Evolutionary conservation across 257 asterid genomes (phyloP).

Genomic region (Verbena officinalis): DNA sequence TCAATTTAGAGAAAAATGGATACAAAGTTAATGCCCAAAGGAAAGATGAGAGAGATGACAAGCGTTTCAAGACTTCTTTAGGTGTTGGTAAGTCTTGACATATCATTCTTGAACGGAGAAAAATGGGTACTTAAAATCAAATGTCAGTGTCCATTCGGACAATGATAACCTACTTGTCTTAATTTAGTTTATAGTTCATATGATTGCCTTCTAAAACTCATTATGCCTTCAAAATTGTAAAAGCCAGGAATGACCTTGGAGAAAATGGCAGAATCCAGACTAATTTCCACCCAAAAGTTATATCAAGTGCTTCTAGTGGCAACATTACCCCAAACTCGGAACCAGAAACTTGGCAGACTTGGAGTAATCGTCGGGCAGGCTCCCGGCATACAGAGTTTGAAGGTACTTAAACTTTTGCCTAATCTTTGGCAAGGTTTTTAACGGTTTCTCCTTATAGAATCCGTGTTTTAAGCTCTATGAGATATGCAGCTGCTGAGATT

Average conservation of each 20-base stretch:
- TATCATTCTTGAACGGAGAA: not conserved
- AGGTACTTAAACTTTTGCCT: slow-evolving; percentile 44
- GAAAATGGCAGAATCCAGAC: slow-evolving; percentile 34
- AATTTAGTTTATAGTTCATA: slow-evolving; percentile 15
- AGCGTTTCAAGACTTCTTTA: slow-evolving; percentile 35
- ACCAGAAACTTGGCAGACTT: slow-evolving; percentile 73
- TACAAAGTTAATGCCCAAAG: slow-evolving; percentile 39
- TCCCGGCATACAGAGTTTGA: slow-evolving; percentile 54
- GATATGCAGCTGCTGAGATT: slow-evolving; percentile 84
- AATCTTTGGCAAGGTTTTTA: slow-evolving; percentile 1
- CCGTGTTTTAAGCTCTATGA: slow-evolving; percentile 27
- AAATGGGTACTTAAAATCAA: slow-evolving; percentile 1
- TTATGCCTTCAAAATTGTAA: slow-evolving; percentile 41
- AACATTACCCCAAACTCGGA: slow-evolving; percentile 40
- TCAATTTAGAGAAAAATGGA: slow-evolving; percentile 41
- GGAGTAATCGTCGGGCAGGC: slow-evolving; percentile 68
- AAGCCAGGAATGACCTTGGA: slow-evolving; percentile 56
- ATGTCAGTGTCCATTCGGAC: slow-evolving; percentile 4
- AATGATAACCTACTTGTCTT: slow-evolving; percentile 17
- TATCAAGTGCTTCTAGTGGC: slow-evolving; percentile 33
- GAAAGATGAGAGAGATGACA: slow-evolving; percentile 33
- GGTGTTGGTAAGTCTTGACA: slow-evolving; percentile 35
- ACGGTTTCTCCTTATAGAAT: slow-evolving; percentile 15
- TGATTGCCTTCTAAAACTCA: slow-evolving; percentile 35
- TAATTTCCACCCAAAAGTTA: slow-evolving; percentile 31